Percentiles rank a stretch among this genome's conserved stretches.
These are phyloP conservation scores for Cystoderma amianthinum DNA, from an alignment of 768 basidiomycete genomes.

Conservation along the genomic window DNA sequence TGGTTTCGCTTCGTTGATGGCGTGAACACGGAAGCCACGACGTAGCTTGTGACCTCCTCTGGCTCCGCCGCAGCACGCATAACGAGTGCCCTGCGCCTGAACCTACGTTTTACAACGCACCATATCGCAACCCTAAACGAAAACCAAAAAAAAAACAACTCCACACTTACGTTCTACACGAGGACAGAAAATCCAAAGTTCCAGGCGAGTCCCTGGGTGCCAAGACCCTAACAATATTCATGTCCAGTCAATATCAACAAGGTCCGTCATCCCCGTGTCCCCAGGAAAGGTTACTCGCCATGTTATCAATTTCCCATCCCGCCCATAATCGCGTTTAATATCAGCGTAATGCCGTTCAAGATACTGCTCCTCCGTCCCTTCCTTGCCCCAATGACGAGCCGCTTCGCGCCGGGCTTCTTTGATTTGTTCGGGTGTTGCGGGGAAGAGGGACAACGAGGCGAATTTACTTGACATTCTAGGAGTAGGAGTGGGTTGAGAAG, in stretches of 20 bases:
- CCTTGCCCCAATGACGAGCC: conserved; percentile 34
- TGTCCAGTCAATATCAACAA: neutral
- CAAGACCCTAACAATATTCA: conserved; percentile 39
- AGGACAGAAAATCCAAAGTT: conserved; percentile 48
- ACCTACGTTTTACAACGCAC: conserved; percentile 8
- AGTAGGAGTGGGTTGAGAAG: no score
- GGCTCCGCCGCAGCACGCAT: conserved; percentile 1
- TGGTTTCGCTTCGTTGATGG: conserved; percentile 38
- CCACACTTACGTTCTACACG: conserved; percentile 52
- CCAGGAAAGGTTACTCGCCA: conserved; percentile 31
- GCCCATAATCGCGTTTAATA: conserved; percentile 34
- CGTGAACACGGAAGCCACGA: conserved; percentile 52
- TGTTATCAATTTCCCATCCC: conserved; percentile 36
- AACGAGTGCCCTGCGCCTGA: conserved; percentile 5
- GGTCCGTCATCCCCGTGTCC: neutral
- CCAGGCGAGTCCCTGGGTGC: conserved; percentile 42
- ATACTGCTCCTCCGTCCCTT: conserved; percentile 37
- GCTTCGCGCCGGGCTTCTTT: conserved; percentile 31
- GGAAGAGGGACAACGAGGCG: conserved; percentile 36
- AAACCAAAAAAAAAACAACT: no score
- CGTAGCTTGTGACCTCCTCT: conserved; percentile 37
- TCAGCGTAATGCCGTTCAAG: conserved; percentile 30
- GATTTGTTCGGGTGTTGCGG: conserved; percentile 40
- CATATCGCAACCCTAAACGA: neutral
- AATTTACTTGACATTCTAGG: no score